Evolutionary conservation across 2,329 filamentous ascomycete genomes (phyloP).

Genomic region (Talaromyces sp.): DNA sequence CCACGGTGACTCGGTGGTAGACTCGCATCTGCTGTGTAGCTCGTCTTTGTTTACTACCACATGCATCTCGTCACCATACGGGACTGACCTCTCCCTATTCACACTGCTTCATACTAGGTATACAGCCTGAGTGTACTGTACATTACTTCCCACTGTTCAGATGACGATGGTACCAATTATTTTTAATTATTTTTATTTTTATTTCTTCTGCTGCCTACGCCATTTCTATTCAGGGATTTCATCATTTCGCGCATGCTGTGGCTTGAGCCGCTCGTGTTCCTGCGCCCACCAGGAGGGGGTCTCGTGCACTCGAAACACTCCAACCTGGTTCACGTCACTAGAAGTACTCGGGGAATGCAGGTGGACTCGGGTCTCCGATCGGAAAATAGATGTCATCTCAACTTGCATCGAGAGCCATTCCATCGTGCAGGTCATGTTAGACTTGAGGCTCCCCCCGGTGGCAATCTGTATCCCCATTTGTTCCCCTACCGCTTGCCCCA

Average conservation of each 20-base stretch:
- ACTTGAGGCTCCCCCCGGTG: constrained; percentile 1
- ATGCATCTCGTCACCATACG: too few species aligned
- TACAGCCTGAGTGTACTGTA: too few species aligned
- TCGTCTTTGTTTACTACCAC: too few species aligned
- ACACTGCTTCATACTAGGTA: too few species aligned
- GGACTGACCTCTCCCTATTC: too few species aligned
- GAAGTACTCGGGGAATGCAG: not conserved
- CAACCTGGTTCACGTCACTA: constrained; percentile 9
- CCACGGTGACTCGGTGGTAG: too few species aligned
- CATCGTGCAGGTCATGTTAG: constrained; percentile 2
- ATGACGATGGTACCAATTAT: too few species aligned
- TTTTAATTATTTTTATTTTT: not conserved
- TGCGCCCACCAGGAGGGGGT: constrained; percentile 14
- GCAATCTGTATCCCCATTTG: constrained; percentile 13
- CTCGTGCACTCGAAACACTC: constrained; percentile 15
- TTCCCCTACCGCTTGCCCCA: constrained; percentile 14
- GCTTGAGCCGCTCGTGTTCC: constrained; percentile 27
- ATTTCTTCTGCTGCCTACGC: constrained; percentile 6
- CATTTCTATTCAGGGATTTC: not conserved
- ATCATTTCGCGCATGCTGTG: constrained; percentile 14
- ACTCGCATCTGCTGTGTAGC: too few species aligned
- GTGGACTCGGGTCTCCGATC: not conserved
- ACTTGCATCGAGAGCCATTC: constrained; percentile 12
- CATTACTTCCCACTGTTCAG: too few species aligned
- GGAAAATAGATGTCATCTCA: constrained; percentile 6